Evolutionary conservation across 2,329 filamentous ascomycete species (phyloP).

Genomic region (Monilinia aucupariae): DNA sequence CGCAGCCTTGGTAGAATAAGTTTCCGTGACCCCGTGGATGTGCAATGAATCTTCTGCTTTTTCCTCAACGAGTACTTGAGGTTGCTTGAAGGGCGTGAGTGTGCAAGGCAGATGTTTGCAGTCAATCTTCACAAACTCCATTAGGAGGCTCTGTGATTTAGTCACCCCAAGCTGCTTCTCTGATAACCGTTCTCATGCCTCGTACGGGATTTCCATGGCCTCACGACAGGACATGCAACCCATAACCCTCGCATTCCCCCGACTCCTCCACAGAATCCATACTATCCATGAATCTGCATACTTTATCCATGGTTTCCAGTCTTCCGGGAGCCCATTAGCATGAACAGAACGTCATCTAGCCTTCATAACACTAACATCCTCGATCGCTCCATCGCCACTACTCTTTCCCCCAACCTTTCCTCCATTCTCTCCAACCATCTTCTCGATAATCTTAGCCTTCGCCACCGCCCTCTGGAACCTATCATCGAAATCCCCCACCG

Average conservation of each 20-base stretch:
- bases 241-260: neutral
- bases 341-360: constrained; percentile 3
- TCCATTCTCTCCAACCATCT: constrained; percentile 49
- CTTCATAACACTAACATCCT: constrained; percentile 39
- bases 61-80: no score
- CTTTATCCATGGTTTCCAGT: no score
- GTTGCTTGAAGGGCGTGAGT: neutral
- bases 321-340: neutral
- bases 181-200: neutral
- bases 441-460: constrained; percentile 81
- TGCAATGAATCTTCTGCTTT: neutral
- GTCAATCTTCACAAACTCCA: neutral
- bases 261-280: neutral
- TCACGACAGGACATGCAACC: no score
- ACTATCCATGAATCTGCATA: neutral
- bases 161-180: neutral
- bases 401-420: constrained; percentile 17
- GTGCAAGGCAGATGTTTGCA: neutral
- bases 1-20: neutral
- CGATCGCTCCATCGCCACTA: constrained; percentile 41
- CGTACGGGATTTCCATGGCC: neutral
- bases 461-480: constrained; percentile 74
- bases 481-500: constrained; percentile 88
- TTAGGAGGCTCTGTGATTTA: neutral
- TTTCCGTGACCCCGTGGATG: neutral